Conservation (phyloP, 2,329 filamentous ascomycete genomes). For the Blumeriella jaapii region DNA sequence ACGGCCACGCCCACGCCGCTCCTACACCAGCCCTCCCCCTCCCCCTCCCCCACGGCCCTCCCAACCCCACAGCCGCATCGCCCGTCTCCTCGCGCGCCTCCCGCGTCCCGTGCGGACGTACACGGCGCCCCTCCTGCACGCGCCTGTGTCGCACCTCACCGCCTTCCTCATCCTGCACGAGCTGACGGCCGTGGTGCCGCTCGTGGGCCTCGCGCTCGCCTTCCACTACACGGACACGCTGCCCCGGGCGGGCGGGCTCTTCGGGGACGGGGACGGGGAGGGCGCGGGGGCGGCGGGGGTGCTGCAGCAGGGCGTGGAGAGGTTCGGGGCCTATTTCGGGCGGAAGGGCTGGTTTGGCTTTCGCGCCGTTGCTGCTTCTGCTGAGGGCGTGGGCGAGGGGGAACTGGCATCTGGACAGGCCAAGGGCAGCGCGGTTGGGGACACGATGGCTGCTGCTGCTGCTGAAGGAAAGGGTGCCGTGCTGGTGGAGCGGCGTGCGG, state of each 20-base stretch:
- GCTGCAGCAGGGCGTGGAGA: conserved; percentile 50
- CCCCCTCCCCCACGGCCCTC: neutral
- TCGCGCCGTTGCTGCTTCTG: conserved; percentile 12
- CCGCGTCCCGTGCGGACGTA: conserved; percentile 59
- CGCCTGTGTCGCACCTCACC: conserved; percentile 71
- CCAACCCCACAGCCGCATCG: conserved; percentile 7
- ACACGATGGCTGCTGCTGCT: neutral
- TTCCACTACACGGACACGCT: conserved; percentile 76
- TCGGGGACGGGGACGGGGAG: too few relatives aligned
- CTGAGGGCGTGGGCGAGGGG: conserved; percentile 22
- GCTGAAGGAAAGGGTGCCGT: conserved; percentile 19
- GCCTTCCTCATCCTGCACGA: conserved; percentile 89
- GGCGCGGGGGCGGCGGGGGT: too few relatives aligned
- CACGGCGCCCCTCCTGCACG: conserved; percentile 56
- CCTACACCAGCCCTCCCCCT: too few relatives aligned
- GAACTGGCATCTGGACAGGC: conserved; percentile 17
- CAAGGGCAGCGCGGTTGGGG: too few relatives aligned
- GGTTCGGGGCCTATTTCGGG: conserved; percentile 66
- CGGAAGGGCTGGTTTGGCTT: conserved; percentile 74
- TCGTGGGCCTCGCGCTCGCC: conserved; percentile 59
- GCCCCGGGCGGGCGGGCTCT: too few relatives aligned
- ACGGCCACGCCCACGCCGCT: too few relatives aligned
- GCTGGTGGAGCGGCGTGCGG: conserved; percentile 23
- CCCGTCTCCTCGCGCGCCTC: conserved; percentile 20
- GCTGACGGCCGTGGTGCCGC: conserved; percentile 71